Conservation (phyloP, 2,329 filamentous ascomycete genomes). For the Pseudogymnoascus sp. region DNA sequence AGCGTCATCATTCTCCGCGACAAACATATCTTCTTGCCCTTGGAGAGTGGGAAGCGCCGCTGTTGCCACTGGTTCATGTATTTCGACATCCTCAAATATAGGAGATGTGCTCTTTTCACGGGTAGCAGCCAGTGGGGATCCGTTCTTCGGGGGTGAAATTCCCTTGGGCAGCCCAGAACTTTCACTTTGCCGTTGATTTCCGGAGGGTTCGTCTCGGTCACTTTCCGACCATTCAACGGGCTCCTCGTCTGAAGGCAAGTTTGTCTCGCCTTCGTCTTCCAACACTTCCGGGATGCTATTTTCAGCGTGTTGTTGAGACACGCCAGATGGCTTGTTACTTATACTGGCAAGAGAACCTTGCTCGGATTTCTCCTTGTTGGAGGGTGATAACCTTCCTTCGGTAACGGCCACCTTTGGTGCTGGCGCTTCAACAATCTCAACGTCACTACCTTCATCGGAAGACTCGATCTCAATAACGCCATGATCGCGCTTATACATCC, state of each 20-base stretch:
- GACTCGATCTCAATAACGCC: conserved; percentile 57
- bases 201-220: conserved; percentile 26
- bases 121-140: not conserved
- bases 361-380: not conserved
- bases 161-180: not conserved
- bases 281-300: not conserved
- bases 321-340: not conserved
- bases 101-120: conserved; percentile 16
- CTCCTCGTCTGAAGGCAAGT: conserved; percentile 17
- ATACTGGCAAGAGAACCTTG: not conserved
- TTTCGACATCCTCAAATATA: conserved; percentile 21
- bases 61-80: conserved; percentile 11
- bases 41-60: not conserved
- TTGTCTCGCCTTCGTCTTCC: not conserved
- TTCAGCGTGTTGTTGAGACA: not conserved
- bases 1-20: conserved; percentile 14
- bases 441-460: conserved; percentile 47
- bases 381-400: conserved; percentile 9
- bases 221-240: conserved; percentile 48
- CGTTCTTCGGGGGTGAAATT: not conserved
- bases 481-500: conserved; percentile 39
- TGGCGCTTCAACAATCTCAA: conserved; percentile 49
- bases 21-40: not conserved
- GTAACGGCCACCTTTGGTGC: conserved; percentile 24
- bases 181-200: not conserved